Evolutionary conservation across 192 early-diverging fungal species (phyloP).

Genomic region (Hyaloraphidium curvatum): DNA sequence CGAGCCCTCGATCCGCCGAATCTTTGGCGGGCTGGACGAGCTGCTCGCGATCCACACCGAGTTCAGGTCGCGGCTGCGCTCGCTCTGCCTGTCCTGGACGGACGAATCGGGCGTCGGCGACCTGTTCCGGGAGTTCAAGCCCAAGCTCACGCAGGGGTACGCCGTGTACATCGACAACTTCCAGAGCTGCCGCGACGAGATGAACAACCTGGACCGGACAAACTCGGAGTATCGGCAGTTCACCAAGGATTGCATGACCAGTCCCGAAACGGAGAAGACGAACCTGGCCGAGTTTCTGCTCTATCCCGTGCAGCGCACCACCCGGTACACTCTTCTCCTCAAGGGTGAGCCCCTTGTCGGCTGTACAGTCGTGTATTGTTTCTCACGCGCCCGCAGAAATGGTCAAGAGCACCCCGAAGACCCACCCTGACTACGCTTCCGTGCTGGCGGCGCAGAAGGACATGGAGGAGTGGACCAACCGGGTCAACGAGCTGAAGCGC

Average conservation of each 20-base stretch:
- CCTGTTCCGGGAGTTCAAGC: too few species aligned
- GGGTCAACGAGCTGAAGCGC: constrained; percentile 32
- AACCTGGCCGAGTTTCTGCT: constrained; percentile 5
- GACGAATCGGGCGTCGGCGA: too few species aligned
- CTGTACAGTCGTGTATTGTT: not conserved
- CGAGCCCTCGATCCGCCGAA: too few species aligned
- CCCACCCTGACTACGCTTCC: constrained; percentile 24
- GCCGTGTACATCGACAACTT: constrained; percentile 8
- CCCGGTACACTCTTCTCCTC: constrained; percentile 6
- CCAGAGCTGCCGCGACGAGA: constrained; percentile 1
- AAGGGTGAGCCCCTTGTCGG: constrained; percentile 13
- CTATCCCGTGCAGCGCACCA: constrained; percentile 9
- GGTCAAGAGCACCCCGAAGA: constrained; percentile 19
- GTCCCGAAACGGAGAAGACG: constrained; percentile 7
- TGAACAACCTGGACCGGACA: constrained; percentile 2
- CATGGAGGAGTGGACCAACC: constrained; percentile 19
- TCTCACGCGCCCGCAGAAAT: not conserved
- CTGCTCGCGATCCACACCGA: too few species aligned
- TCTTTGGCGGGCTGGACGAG: too few species aligned
- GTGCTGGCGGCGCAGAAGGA: constrained; percentile 19
- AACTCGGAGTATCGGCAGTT: constrained; percentile 9
- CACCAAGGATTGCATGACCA: not conserved
- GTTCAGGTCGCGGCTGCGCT: too few species aligned
- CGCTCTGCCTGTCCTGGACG: too few species aligned
- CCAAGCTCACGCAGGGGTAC: too few species aligned